phyloP scores from a whole-genome alignment of 2,329 filamentous ascomycete species.

The Colletotrichum melonis region DNA sequence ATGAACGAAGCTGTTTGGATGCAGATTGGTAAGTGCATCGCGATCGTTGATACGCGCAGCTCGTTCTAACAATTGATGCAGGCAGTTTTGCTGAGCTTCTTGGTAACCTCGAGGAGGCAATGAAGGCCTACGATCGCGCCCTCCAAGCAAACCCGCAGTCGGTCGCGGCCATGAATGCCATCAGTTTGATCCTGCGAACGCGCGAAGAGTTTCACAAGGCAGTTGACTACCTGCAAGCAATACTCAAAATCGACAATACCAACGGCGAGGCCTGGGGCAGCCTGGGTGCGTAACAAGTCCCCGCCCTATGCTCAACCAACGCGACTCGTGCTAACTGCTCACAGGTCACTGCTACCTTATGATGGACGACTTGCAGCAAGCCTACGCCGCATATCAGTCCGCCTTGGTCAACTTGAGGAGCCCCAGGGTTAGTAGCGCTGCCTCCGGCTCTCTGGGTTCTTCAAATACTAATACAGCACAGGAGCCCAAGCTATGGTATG shows the following conservation, averaged over 20 bases:
- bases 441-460: constrained; percentile 22
- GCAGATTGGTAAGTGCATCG: constrained; percentile 80
- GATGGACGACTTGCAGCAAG: constrained; percentile 98
- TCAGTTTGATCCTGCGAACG: constrained; percentile 89
- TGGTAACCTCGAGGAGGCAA: constrained; percentile 88
- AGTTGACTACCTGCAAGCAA: constrained; percentile 91
- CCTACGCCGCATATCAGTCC: constrained; percentile 96
- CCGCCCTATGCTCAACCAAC: background rate
- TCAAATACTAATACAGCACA: constrained; percentile 47
- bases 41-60: constrained; percentile 4
- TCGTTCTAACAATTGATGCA: constrained; percentile 53
- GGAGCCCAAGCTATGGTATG: constrained; percentile 99
- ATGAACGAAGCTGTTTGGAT: constrained; percentile 93
- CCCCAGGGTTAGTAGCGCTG: constrained; percentile 76
- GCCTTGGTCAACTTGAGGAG: constrained; percentile 92
- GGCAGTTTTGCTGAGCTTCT: constrained; percentile 89
- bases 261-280: constrained; percentile 98
- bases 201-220: constrained; percentile 95
- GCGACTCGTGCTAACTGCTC: constrained; percentile 38
- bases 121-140: constrained; percentile 90
- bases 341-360: constrained; percentile 97
- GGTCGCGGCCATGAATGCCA: constrained; percentile 91
- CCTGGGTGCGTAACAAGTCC: constrained; percentile 71
- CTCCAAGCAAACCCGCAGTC: constrained; percentile 90
- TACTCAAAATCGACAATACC: constrained; percentile 86